A percentile compares a stretch with the other conserved stretches of the same genome.
Conservation (phyloP, 225 moss, liverwort and hornwort species). For the Ulota crispa region DNA sequence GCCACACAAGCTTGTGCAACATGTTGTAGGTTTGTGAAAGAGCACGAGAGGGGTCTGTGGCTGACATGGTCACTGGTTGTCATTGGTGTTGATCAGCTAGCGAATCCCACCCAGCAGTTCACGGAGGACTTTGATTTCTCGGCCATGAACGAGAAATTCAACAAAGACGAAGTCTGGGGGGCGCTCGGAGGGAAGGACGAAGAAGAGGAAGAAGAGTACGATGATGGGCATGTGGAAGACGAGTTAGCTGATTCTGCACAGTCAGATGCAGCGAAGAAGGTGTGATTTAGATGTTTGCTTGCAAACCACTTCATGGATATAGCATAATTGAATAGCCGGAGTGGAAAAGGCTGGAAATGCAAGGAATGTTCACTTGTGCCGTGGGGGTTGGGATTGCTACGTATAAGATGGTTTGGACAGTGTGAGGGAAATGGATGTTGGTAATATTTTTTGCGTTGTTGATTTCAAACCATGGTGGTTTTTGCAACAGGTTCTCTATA, state of each 20-base stretch:
- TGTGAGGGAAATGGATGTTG: background rate
- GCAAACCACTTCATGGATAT: background rate
- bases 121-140: slow-evolving; percentile 95
- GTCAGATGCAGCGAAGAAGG: slow-evolving; percentile 77
- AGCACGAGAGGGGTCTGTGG: background rate
- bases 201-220: slow-evolving; percentile 64
- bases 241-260: slow-evolving; percentile 53
- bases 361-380: background rate
- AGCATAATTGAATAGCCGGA: background rate
- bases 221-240: slow-evolving; percentile 65
- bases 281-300: slow-evolving; percentile 36
- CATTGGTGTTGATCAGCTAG: slow-evolving; percentile 49
- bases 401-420: background rate
- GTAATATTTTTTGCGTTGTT: background rate
- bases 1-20: background rate
- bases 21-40: background rate
- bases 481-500: slow-evolving; percentile 64
- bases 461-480: background rate
- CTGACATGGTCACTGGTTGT: slow-evolving; percentile 17
- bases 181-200: slow-evolving; percentile 89
- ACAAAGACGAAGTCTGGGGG: slow-evolving; percentile 99
- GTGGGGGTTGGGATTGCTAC: background rate
- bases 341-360: background rate
- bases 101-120: slow-evolving; percentile 78
- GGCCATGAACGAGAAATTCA: slow-evolving; percentile 99